Conservation (phyloP, 306 rosid genomes). For the Dalbergia cochinchinensis region DNA sequence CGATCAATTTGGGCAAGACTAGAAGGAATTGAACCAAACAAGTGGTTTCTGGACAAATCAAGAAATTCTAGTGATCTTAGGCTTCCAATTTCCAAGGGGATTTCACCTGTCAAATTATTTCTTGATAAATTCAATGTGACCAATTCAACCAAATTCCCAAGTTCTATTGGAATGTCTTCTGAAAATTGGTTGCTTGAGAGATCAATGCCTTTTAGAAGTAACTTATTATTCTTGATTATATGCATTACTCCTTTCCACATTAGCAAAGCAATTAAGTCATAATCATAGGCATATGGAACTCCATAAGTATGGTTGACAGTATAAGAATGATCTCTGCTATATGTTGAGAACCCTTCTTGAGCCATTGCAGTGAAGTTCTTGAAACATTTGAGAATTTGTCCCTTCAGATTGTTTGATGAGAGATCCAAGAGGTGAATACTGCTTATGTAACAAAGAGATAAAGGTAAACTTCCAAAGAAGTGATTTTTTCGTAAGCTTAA, state of each 20-base stretch:
- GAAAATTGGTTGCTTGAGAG: constrained; percentile 20
- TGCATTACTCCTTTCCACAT: constrained; percentile 14
- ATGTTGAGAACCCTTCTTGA: not conserved
- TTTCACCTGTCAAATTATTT: not conserved
- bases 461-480: not conserved
- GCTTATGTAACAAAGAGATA: not conserved
- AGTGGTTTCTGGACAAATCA: constrained; percentile 24
- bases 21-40: constrained; percentile 25
- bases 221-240: not conserved
- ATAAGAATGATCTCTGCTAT: not conserved
- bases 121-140: constrained; percentile 18
- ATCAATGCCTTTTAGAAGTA: constrained; percentile 17
- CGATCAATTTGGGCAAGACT: constrained; percentile 30
- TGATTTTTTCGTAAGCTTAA: constrained; percentile 15
- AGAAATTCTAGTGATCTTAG: not conserved
- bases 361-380: constrained; percentile 17
- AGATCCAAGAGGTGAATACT: constrained; percentile 17
- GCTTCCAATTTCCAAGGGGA: not conserved
- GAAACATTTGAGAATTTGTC: constrained; percentile 22
- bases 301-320: not conserved
- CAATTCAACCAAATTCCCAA: not conserved
- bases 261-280: not conserved
- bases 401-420: constrained; percentile 1
- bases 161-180: not conserved
- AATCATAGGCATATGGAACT: too few relatives aligned